A percentile compares a stretch with the other conserved stretches of the same genome.
These are phyloP conservation scores for Barnettozyma siamensis DNA, from an alignment of 805 yeast genomes.

Conservation along the genomic window DNA sequence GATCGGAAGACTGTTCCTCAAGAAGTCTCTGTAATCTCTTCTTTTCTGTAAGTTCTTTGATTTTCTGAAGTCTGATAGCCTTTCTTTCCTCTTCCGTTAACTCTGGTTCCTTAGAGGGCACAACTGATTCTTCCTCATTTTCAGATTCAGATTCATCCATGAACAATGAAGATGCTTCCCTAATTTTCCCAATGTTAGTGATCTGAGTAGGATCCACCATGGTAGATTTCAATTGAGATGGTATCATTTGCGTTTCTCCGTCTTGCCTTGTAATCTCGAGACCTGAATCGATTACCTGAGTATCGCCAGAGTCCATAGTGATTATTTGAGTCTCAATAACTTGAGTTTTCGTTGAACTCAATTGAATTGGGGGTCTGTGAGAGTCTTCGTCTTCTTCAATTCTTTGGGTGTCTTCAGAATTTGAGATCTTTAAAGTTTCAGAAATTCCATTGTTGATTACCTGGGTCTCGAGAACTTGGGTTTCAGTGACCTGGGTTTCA, in stretches of 20 bases:
- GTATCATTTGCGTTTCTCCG: no score
- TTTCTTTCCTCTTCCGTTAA: constrained; percentile 5
- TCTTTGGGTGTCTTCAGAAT: constrained; percentile 2
- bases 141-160: constrained; percentile 17
- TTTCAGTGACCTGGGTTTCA: no score
- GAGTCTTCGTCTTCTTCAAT: no score
- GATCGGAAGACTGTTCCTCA: constrained; percentile 15
- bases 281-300: background rate
- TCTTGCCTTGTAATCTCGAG: no score
- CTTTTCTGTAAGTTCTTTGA: constrained; percentile 18
- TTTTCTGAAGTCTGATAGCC: constrained; percentile 10
- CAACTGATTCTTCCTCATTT: background rate
- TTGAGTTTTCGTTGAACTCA: constrained; percentile 2
- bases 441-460: background rate
- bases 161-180: constrained; percentile 10
- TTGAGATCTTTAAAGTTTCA: no score
- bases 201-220: background rate
- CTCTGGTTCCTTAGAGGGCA: background rate
- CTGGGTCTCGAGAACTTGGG: background rate
- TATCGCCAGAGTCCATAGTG: background rate
- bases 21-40: constrained; percentile 19
- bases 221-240: background rate
- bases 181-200: no score
- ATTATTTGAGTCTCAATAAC: background rate
- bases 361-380: no score